Conservation (phyloP, 1,284 basidiomycete genomes). For the Peniophora sp. region DNA sequence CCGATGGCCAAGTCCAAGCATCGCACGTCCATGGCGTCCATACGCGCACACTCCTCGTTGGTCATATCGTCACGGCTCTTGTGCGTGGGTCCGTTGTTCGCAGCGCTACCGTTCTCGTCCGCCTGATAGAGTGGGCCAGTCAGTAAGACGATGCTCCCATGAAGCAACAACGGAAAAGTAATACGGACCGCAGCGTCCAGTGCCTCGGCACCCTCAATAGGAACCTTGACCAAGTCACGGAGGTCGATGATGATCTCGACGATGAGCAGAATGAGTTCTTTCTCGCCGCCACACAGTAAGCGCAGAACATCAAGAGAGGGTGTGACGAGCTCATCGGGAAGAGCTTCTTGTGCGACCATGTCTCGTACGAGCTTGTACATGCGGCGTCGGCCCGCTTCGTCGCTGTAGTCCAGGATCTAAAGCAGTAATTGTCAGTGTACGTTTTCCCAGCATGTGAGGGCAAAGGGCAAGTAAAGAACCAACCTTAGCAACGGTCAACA, state of each 20-base stretch:
- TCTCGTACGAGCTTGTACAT: constrained; percentile 86
- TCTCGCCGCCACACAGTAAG: constrained; percentile 78
- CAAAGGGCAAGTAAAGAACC: too few species aligned
- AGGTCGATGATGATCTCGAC: constrained; percentile 91
- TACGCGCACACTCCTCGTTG: constrained; percentile 48
- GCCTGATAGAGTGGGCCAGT: constrained; percentile 26
- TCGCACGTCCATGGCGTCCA: constrained; percentile 72
- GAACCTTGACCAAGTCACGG: constrained; percentile 52
- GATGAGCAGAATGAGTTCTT: constrained; percentile 88
- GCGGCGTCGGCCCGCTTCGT: constrained; percentile 91
- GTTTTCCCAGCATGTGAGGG: too few species aligned
- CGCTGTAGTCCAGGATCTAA: constrained; percentile 82
- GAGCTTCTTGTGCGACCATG: constrained; percentile 77
- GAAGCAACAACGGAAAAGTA: not conserved
- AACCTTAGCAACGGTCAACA: not conserved
- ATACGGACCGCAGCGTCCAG: constrained; percentile 16
- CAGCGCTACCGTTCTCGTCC: constrained; percentile 20
- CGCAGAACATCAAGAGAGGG: constrained; percentile 83
- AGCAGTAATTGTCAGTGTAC: too few species aligned
- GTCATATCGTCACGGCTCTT: constrained; percentile 44
- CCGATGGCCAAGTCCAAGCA: constrained; percentile 87
- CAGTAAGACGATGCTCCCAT: too few species aligned
- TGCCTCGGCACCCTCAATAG: too few species aligned
- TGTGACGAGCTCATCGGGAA: constrained; percentile 77
- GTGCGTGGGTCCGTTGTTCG: constrained; percentile 23